These are phyloP conservation scores for Perkinsus chesapeaki DNA, from an alignment of 169 alveolate species.

Conservation along the genomic window DNA sequence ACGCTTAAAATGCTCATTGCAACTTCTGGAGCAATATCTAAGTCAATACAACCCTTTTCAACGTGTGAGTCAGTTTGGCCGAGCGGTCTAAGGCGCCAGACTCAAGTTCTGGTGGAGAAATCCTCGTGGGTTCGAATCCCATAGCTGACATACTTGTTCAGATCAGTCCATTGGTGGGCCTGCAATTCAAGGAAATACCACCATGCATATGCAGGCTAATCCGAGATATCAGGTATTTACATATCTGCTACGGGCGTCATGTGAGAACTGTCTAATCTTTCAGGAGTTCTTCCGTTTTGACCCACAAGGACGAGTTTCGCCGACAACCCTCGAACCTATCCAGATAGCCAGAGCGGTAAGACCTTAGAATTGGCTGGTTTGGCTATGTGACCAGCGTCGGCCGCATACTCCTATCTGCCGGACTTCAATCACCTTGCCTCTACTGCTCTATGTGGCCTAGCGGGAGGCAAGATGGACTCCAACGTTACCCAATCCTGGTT, in stretches of 20 bases:
- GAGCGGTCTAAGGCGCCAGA: slow-evolving; percentile 7
- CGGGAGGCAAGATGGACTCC: no score
- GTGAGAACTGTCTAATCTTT: background rate
- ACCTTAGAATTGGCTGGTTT: no score
- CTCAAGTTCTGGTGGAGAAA: slow-evolving; percentile 4
- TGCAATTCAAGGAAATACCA: background rate
- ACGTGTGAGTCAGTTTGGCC: slow-evolving; percentile 5
- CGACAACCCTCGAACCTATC: background rate
- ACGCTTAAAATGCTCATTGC: background rate
- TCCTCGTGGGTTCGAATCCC: slow-evolving; percentile 6
- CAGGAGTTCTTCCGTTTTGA: background rate
- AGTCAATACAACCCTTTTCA: background rate
- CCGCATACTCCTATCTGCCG: no score
- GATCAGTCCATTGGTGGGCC: background rate
- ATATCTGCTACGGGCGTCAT: no score
- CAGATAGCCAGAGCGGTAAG: background rate
- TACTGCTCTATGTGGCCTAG: no score
- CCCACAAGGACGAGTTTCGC: background rate
- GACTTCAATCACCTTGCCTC: no score
- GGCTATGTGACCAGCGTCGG: no score
- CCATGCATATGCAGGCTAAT: background rate
- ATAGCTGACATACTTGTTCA: background rate
- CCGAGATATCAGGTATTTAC: background rate
- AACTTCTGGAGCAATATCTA: background rate
- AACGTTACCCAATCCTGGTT: background rate